Base-by-base conservation (phyloP, 805 yeast species). In the Lipomyces japonicus region DNA sequence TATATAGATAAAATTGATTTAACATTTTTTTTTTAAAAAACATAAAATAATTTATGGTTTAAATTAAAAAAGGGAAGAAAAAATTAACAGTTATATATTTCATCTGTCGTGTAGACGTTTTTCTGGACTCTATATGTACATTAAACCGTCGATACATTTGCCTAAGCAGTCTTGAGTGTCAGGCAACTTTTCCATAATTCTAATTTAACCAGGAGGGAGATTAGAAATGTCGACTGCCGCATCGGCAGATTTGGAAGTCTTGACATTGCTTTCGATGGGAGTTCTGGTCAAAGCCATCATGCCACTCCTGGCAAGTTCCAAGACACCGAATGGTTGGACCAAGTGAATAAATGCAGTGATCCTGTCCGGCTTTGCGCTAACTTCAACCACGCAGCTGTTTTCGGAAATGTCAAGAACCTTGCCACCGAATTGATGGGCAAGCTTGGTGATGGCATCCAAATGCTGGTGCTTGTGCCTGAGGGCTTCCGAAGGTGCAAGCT, bases 251-350 rank as follows among this genome's bases (percentile, higher is more conserved):
- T 72, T 72, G 14, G 71, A 70, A 25, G 75, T 80, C 21, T 73
- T 76, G 34, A 32, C 42, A 38, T 65, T 68, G 21, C 71, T 71
- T 57, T 82, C 86, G 61, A 89, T 72, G 38, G 96, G 96, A 43
- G 97, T 87, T 78, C 97, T 83, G 65, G 97, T 95, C 63, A 93
- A 77, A 7, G 97, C 98, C 91, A 93, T 89, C 95, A 91, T 87
- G 16, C 98, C 98, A 23, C 95, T 84, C 73, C 98, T 81, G 39
- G 97, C 96, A 63, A 91, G 85, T 72, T 93, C 98, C 64, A 93
- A 77, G 51, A 93, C 82, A 65, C 98, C 98, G 66, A 93, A 93
- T 39, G 98, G 98, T 68, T 88, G 93, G 65, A 90, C 75, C 66
- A 93, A 79, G 57, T 85, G 86, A 66, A 93, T 79, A 69, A 90